Conservation (phyloP, 805 yeast genomes). For the Metschnikowia chrysomelidarum region DNA sequence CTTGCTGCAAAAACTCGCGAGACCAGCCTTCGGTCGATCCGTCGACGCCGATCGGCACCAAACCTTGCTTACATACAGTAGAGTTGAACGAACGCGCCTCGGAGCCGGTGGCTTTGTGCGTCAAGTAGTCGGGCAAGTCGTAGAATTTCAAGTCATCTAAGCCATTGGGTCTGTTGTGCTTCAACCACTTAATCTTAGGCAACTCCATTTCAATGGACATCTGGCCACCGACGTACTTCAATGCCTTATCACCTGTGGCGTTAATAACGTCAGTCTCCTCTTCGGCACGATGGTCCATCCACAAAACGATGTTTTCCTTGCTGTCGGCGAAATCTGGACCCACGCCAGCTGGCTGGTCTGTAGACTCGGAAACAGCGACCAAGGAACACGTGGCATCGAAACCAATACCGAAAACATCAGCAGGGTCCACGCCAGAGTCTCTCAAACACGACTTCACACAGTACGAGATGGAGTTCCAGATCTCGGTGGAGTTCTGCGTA, state of each 20-base stretch:
- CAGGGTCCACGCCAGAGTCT: slow-evolving; percentile 71
- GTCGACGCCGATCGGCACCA: slow-evolving; percentile 90
- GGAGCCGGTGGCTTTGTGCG: slow-evolving; percentile 84
- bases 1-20: slow-evolving; percentile 60
- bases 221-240: slow-evolving; percentile 93
- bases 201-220: slow-evolving; percentile 99
- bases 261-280: slow-evolving; percentile 79
- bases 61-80: slow-evolving; percentile 93
- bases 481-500: slow-evolving; percentile 87
- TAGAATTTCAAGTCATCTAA: slow-evolving; percentile 72
- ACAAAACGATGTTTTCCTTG: slow-evolving; percentile 80
- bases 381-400: slow-evolving; percentile 97
- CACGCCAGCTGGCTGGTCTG: slow-evolving; percentile 75
- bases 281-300: slow-evolving; percentile 98
- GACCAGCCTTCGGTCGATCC: slow-evolving; percentile 89
- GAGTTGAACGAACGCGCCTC: slow-evolving; percentile 90
- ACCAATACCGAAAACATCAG: slow-evolving; percentile 78
- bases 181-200: slow-evolving; percentile 96
- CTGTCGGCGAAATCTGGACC: slow-evolving; percentile 83
- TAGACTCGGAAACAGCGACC: slow-evolving; percentile 67
- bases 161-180: slow-evolving; percentile 69
- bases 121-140: slow-evolving; percentile 88
- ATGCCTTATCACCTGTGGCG: slow-evolving; percentile 70
- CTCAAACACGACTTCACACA: slow-evolving; percentile 74
- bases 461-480: slow-evolving; percentile 84